phyloP scores from a whole-genome alignment of 768 basidiomycete species.

The Podaxis sp. region DNA sequence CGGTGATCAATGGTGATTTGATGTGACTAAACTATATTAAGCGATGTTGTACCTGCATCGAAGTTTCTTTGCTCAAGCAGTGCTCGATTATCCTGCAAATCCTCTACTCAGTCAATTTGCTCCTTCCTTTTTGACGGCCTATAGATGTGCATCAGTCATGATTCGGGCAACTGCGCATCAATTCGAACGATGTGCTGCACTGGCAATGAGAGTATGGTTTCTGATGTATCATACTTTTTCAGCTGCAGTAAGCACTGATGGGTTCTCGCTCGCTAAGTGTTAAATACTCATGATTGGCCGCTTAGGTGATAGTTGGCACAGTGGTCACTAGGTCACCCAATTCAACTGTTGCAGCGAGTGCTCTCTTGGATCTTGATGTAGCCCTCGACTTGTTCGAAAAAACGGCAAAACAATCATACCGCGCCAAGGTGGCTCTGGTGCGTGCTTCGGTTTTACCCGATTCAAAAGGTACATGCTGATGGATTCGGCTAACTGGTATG shows the following conservation, averaged over 20 bases:
- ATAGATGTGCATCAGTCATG: conserved; percentile 45
- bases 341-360: conserved; percentile 44
- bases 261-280: background rate
- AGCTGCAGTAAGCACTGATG: conserved; percentile 33
- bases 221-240: conserved; percentile 47
- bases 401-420: conserved; percentile 37
- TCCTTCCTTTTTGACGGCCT: conserved; percentile 52
- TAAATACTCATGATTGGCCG: background rate
- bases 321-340: conserved; percentile 55
- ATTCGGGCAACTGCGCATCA: conserved; percentile 46
- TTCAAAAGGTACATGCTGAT: background rate
- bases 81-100: conserved; percentile 49
- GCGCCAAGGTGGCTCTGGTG: conserved; percentile 45
- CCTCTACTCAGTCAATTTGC: conserved; percentile 53
- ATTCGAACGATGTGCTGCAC: conserved; percentile 40
- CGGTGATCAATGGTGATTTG: background rate
- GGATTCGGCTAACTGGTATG: background rate
- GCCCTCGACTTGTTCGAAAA: conserved; percentile 44
- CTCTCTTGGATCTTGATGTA: conserved; percentile 42
- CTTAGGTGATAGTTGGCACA: conserved; percentile 52
- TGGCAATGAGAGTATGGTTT: conserved; percentile 49
- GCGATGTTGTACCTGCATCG: conserved; percentile 53
- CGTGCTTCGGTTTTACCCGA: conserved; percentile 9
- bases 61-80: conserved; percentile 54
- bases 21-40: conserved; percentile 14